A percentile compares a stretch with the other conserved stretches of the same genome.
These are phyloP conservation scores for Fusarium sublunatum DNA, from an alignment of 2,329 filamentous ascomycete species.

Conservation along the genomic window DNA sequence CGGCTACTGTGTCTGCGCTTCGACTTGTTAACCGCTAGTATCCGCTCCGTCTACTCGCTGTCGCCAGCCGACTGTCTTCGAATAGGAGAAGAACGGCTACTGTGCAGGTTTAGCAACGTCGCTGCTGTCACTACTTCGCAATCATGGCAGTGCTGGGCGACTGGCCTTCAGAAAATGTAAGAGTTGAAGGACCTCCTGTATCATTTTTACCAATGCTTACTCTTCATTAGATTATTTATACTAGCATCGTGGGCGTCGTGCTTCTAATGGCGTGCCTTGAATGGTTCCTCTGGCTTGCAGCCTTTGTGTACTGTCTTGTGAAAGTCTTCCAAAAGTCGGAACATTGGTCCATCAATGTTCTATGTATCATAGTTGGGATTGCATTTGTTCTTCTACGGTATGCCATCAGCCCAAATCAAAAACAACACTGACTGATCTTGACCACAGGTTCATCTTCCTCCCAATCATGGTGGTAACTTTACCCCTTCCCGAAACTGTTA, in stretches of 20 bases:
- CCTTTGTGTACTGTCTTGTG: slow-evolving; percentile 89
- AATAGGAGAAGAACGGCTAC: background rate
- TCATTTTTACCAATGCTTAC: slow-evolving; percentile 1
- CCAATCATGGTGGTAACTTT: slow-evolving; percentile 95
- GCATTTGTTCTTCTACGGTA: slow-evolving; percentile 82
- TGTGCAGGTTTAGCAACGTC: background rate
- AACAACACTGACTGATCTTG: background rate
- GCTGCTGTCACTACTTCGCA: background rate
- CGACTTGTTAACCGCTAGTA: background rate
- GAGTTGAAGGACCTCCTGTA: slow-evolving; percentile 11
- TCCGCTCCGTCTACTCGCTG: background rate
- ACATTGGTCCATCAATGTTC: slow-evolving; percentile 81
- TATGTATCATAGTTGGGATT: slow-evolving; percentile 80
- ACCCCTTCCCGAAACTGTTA: slow-evolving; percentile 79
- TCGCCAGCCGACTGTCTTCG: background rate
- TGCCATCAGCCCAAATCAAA: slow-evolving; percentile 28
- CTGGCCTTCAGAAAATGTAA: slow-evolving; percentile 63
- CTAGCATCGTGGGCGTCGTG: slow-evolving; percentile 80
- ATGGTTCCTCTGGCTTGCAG: slow-evolving; percentile 95
- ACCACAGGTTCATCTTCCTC: slow-evolving; percentile 78
- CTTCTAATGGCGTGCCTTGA: slow-evolving; percentile 89
- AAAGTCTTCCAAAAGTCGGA: slow-evolving; percentile 93
- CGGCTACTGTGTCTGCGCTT: background rate
- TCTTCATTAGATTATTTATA: slow-evolving; percentile 78
- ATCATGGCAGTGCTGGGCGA: slow-evolving; percentile 57